Base-by-base conservation (phyloP, 495 filamentous ascomycete genomes). In the Aspergillus wentii region DNA sequence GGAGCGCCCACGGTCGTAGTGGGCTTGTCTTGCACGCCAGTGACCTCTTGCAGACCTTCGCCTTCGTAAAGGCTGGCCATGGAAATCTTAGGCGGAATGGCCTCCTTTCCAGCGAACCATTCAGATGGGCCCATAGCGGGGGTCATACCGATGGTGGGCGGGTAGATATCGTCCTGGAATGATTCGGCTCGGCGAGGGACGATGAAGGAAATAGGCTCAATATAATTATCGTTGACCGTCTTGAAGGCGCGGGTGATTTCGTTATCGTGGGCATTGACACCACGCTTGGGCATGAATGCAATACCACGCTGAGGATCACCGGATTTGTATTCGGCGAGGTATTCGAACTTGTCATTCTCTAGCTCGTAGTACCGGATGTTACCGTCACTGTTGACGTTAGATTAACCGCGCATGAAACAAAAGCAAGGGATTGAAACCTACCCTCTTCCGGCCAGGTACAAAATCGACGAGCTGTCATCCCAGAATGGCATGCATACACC, bases 401-500 rank as follows among this genome's bases (percentile, higher is more conserved):
- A 22, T 9, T 31, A 7, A 29, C 17, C 30, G 30, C 57, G 18
- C 4, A 17, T 9, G 8, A 13, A n/a, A n/a, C n/a, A n/a, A n/a
- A n/a, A n/a, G n/a, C n/a, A n/a, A n/a, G 14, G 4, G 10, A 13
- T 20, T 9, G 20, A 16, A 7, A 72, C 85, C 68, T 64, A 94
- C 88, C 91, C 92, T 71, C 95, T 94, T 44, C 92, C 92, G 38
- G 94, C 92, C 43, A 97, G 70, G 61, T 95, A 98, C 50, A 98
- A 68, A 44, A 86, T 90, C 60, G 87, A 86, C 6, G 86, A 94
- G 23, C 88, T 85, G 34, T 97, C 94, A 59, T 98, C 92, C 92
- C 92, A 98, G 78, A 98, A 98, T 5, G 92, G 92, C 88, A 98
- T 97, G 72, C 87, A 94, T 30, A 98, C 88, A 51, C 94, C 94